Percentiles rank a stretch among this genome's conserved stretches.
Conservation (phyloP, 129 eudicot species). For the Sambucus nigra region DNA sequence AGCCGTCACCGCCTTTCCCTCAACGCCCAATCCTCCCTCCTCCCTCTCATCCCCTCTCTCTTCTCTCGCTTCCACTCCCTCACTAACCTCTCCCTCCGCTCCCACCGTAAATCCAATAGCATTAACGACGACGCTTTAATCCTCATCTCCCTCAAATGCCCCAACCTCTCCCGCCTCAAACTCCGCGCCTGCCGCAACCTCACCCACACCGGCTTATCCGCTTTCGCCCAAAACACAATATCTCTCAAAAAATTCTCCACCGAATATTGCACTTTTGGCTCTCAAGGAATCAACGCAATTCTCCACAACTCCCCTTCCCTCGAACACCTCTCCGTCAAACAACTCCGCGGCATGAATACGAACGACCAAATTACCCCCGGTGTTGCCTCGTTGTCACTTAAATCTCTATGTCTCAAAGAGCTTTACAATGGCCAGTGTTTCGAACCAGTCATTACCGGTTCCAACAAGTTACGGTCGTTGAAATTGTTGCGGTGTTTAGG, state of each 20-base stretch:
- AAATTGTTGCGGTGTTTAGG: slow-evolving; percentile 22
- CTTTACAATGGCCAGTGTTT: slow-evolving; percentile 14
- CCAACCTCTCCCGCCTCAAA: slow-evolving; percentile 8
- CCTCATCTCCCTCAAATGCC: slow-evolving; percentile 8
- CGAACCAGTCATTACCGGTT: slow-evolving; percentile 12
- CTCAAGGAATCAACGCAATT: slow-evolving; percentile 18
- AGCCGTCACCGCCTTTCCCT: slow-evolving; percentile 64
- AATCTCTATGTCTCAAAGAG: slow-evolving; percentile 19
- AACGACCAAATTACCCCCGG: slow-evolving; percentile 11
- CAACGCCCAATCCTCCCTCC: slow-evolving; percentile 35
- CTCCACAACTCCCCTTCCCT: slow-evolving; percentile 14
- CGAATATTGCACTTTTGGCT: slow-evolving; percentile 22
- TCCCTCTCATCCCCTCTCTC: neutral
- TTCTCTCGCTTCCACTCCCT: slow-evolving; percentile 11
- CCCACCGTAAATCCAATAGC: neutral
- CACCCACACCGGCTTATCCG: slow-evolving; percentile 18
- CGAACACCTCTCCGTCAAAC: slow-evolving; percentile 22
- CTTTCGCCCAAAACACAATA: slow-evolving; percentile 14
- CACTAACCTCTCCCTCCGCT: slow-evolving; percentile 7
- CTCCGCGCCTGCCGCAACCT: slow-evolving; percentile 24
- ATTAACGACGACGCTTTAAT: slow-evolving; percentile 13
- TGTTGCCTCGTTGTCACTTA: slow-evolving; percentile 11
- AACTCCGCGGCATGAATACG: slow-evolving; percentile 11
- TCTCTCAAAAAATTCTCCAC: slow-evolving; percentile 14
- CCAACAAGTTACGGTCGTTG: slow-evolving; percentile 15